These are phyloP conservation scores for Chiua sp. DNA, from an alignment of 1,284 basidiomycete genomes.

Conservation along the genomic window DNA sequence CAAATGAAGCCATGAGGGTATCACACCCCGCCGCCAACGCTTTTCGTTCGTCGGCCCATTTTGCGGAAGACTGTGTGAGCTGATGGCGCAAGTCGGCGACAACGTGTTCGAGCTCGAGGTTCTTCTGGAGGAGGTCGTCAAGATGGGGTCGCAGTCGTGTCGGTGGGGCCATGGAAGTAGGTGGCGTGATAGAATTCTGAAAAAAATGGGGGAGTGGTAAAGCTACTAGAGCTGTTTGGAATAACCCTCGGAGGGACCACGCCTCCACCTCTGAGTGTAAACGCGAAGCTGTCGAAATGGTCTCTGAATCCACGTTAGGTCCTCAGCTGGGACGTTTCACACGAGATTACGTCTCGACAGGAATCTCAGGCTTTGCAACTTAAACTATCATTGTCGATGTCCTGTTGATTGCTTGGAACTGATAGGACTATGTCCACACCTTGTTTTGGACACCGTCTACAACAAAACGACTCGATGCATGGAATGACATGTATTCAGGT, in stretches of 20 bases:
- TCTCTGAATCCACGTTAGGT: slow-evolving; percentile 4
- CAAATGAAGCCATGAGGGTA: slow-evolving; percentile 37
- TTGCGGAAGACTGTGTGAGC: slow-evolving; percentile 35
- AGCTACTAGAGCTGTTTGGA: not conserved
- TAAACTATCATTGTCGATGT: not conserved
- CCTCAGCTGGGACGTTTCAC: slow-evolving; percentile 13
- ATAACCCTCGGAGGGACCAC: not conserved
- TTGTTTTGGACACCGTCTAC: not conserved
- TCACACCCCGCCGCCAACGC: slow-evolving; percentile 27
- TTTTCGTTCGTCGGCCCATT: slow-evolving; percentile 37
- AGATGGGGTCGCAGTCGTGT: slow-evolving; percentile 32
- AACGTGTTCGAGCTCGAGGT: slow-evolving; percentile 34
- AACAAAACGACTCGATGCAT: no score
- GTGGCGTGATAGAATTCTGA: not conserved
- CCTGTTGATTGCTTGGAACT: not conserved
- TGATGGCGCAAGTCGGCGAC: slow-evolving; percentile 36
- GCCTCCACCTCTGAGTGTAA: not conserved
- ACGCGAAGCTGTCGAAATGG: slow-evolving; percentile 2
- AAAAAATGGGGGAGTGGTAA: not conserved
- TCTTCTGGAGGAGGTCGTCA: slow-evolving; percentile 34
- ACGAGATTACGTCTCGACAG: slow-evolving; percentile 15
- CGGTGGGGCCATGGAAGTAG: slow-evolving; percentile 28
- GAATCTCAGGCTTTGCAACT: slow-evolving; percentile 1
- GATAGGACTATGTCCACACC: not conserved
- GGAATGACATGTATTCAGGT: no score